Percentiles rank a stretch among this genome's conserved stretches.
These are phyloP conservation scores for Saccharomycopsis sp. DNA, from an alignment of 805 yeast genomes.

Conservation along the genomic window DNA sequence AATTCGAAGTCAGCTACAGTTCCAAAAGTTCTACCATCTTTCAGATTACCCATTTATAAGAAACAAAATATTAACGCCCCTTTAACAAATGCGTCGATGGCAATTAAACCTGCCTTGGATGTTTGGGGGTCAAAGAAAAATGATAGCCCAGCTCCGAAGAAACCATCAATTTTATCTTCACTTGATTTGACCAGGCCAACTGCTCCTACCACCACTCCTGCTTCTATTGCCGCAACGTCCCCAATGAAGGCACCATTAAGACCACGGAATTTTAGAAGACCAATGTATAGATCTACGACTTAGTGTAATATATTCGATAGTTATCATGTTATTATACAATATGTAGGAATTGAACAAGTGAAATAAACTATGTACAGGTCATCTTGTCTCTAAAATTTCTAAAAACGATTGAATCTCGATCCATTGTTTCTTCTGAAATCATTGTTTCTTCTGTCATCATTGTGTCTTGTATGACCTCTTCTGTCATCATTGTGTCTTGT, in stretches of 20 bases:
- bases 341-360: no score
- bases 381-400: no score
- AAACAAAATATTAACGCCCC: background rate
- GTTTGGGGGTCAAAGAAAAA: background rate
- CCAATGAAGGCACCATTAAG: background rate
- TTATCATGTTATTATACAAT: no score
- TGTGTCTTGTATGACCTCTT: no score
- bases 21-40: slow-evolving; percentile 7
- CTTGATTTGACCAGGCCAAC: slow-evolving; percentile 10
- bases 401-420: no score
- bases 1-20: background rate
- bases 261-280: slow-evolving; percentile 16
- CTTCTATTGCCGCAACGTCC: no score
- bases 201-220: background rate
- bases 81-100: background rate
- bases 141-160: slow-evolving; percentile 1
- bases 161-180: slow-evolving; percentile 18
- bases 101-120: slow-evolving; percentile 4
- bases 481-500: background rate
- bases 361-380: no score
- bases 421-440: no score
- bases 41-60: slow-evolving; percentile 16
- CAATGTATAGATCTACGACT: slow-evolving; percentile 15
- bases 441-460: background rate
- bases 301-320: no score